Evolutionary conservation across 2,329 filamentous ascomycete genomes (phyloP).

Genomic region (Hypoxylon sp.): DNA sequence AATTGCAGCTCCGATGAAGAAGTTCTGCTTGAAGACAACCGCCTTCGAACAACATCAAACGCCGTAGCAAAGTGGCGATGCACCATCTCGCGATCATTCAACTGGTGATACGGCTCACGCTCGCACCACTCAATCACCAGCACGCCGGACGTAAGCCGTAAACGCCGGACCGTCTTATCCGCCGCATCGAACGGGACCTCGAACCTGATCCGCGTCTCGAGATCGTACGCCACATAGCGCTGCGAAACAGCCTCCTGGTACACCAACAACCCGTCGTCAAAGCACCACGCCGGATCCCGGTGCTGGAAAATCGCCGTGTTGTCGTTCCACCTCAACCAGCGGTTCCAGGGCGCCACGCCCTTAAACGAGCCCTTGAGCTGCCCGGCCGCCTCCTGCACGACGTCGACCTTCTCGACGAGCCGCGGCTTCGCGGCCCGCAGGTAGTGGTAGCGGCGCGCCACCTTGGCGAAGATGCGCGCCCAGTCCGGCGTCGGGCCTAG

Average conservation of each 20-base stretch:
- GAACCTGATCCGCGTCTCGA: conserved; percentile 61
- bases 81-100: conserved; percentile 66
- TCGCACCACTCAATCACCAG: conserved; percentile 77
- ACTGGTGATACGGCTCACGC: conserved; percentile 63
- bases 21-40: conserved; percentile 7
- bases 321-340: conserved; percentile 60
- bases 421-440: conserved; percentile 64
- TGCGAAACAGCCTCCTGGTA: conserved; percentile 59
- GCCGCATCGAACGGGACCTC: conserved; percentile 66
- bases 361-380: conserved; percentile 44
- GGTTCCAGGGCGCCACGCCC: conserved; percentile 62
- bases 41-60: conserved; percentile 65
- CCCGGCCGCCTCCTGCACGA: conserved; percentile 54
- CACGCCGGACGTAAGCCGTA: conserved; percentile 67
- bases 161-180: conserved; percentile 67
- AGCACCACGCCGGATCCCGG: conserved; percentile 66
- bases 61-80: conserved; percentile 73
- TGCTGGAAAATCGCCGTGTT: conserved; percentile 61
- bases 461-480: conserved; percentile 62
- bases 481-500: conserved; percentile 54
- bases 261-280: conserved; percentile 68
- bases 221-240: conserved; percentile 64
- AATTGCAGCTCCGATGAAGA: conserved; percentile 23
- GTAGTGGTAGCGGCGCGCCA: conserved; percentile 69
- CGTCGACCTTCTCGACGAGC: conserved; percentile 61